Percentiles rank a stretch among this genome's conserved stretches.
Evolutionary conservation across 768 basidiomycete genomes (phyloP).

Genomic region (Scleroderma citrinum): DNA sequence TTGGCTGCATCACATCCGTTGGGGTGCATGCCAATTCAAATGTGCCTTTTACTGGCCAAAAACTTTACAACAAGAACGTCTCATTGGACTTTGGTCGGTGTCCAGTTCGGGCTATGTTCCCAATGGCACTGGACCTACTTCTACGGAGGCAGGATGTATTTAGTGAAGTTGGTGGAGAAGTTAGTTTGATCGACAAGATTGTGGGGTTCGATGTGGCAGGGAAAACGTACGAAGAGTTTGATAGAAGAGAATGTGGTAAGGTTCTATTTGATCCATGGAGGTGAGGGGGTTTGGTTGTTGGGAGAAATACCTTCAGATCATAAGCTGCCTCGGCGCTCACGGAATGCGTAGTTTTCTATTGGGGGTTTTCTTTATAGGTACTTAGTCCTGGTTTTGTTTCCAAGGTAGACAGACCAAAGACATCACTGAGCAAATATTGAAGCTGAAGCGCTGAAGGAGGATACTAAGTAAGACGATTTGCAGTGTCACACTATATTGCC

Average conservation of each 20-base stretch:
- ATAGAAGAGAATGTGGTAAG: constrained; percentile 70
- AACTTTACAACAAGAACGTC: constrained; percentile 73
- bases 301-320: too few species aligned
- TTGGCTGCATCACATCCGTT: constrained; percentile 70
- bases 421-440: too few species aligned
- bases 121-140: constrained; percentile 61
- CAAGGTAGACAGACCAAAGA: too few species aligned
- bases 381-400: too few species aligned
- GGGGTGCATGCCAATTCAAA: constrained; percentile 57
- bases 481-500: too few species aligned
- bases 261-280: constrained; percentile 74
- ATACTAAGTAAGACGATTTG: too few species aligned
- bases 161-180: constrained; percentile 56
- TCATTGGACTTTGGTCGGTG: constrained; percentile 79
- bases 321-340: too few species aligned
- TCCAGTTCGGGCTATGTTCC: constrained; percentile 74
- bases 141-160: constrained; percentile 69
- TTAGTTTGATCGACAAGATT: constrained; percentile 64
- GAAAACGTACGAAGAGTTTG: constrained; percentile 59
- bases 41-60: constrained; percentile 49
- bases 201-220: constrained; percentile 53
- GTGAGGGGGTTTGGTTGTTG: too few species aligned
- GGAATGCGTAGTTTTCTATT: too few species aligned
- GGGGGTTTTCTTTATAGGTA: too few species aligned
- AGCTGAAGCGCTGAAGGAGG: too few species aligned